Base-by-base conservation (phyloP, 148 eudicot genomes). In the Amaranthus palmeri region DNA sequence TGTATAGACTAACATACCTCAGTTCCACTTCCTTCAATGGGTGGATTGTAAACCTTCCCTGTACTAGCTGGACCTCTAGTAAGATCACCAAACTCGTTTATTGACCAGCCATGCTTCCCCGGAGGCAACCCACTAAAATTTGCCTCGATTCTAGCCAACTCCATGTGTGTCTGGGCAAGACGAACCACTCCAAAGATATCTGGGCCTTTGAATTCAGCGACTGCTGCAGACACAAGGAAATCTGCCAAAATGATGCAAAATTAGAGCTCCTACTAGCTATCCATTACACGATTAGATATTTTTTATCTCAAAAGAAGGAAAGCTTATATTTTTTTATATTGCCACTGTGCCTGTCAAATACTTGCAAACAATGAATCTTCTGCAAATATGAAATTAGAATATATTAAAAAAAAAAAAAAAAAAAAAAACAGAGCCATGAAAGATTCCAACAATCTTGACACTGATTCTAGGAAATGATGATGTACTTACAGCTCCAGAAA, bases 141-240 rank as follows among this genome's bases (percentile, higher is more conserved):
- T 74, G 99, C 97, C 79, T 95, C 97, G 50, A 95, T 81, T 78
- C 93, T 85, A 18, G 99, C 97, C 77, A 91, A 71, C 70, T 91
- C 97, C 99, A 91, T 95, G 72, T 80, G 90, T 50, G 86, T 90
- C 83, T 88, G 99, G 61, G 96, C 92, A 46, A 91, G 65, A 14
- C 99, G 96, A 80, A 88, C 99, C 43, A 95, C 96, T 63, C 99
- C 99, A 72, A 89, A 95, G 58, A 95, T 78, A 40, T 71, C 77
- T 54, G 97, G 99, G 43, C 99, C 99, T 79, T 95, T 95, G 59
- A 95, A 95, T 82, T 95, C 99, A 5, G 96, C 83, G 57, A 95
- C 99, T 49, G 96, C 99, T 80, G 99, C 96, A 74, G 99, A 89
- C 71, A 91, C 87, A 51, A 91, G 88, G 81, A 91, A 88, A 82